These are phyloP conservation scores for Quercus agrifolia DNA, from an alignment of 306 rosid species.

Conservation along the genomic window DNA sequence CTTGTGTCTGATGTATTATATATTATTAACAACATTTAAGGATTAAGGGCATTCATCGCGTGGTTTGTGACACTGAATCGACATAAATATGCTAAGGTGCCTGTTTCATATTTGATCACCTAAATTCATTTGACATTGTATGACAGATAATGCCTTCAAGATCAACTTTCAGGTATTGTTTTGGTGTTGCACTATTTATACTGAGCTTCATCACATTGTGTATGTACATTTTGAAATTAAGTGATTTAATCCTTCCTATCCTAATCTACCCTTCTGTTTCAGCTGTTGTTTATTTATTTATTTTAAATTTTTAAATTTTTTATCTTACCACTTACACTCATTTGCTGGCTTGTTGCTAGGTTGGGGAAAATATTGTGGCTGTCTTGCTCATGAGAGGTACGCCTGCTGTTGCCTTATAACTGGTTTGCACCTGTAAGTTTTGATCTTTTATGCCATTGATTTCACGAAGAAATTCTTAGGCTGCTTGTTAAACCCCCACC, in stretches of 20 bases:
- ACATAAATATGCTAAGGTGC: constrained; percentile 4
- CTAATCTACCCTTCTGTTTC: not conserved
- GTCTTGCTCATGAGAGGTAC: constrained; percentile 30
- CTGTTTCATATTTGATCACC: not conserved
- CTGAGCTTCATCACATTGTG: no score
- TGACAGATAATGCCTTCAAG: constrained; percentile 9
- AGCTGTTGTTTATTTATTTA: not conserved
- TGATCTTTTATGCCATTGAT: constrained; percentile 20
- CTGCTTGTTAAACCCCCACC: constrained; percentile 5
- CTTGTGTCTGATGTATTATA: not conserved
- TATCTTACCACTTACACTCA: constrained; percentile 31
- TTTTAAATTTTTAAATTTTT: not conserved
- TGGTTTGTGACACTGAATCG: not conserved
- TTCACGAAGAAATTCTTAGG: constrained; percentile 15
- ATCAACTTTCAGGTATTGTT: constrained; percentile 1
- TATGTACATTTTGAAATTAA: not conserved
- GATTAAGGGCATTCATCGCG: not conserved
- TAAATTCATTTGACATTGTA: not conserved
- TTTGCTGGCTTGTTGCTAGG: constrained; percentile 46
- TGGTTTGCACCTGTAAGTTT: not conserved
- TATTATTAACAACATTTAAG: not conserved
- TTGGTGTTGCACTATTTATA: constrained; percentile 6
- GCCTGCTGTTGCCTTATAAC: constrained; percentile 2
- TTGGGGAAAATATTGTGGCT: constrained; percentile 29
- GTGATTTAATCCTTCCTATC: not conserved